Evolutionary conservation across 192 early-diverging fungal genomes (phyloP), one percentile per base, ranked within the genome.

Genomic region (Coemansia sp.): DNA sequence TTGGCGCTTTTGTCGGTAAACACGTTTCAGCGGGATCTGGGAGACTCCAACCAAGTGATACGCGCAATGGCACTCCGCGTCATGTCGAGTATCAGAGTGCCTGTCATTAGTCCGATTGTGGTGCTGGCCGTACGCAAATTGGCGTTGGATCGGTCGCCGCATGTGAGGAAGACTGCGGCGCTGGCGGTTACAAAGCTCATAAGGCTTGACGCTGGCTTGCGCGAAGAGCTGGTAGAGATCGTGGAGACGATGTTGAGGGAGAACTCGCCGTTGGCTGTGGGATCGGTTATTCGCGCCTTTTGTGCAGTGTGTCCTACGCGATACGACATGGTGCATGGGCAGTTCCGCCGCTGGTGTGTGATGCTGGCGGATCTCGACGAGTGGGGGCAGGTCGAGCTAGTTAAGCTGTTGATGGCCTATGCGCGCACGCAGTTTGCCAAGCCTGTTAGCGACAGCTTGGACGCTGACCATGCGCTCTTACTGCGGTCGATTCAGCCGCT

Each of bases 21-120:
- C 74, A 98, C 97, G 0, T 98, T 99, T 72, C 98, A 99, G 85
- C 94, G 93, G 70, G 98, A 99, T 75, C 79, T 98, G 29, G 87
- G 91, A 5, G 98, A 99, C 70, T 85, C 87, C 70, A 98, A 96
- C 84, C 94, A 93, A 51, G 88, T 95, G 42, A 97, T 99, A 59
- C 86, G 98, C 33, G 95, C 94, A 3, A 96, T 98, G 93, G 95
- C 98, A 0, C 80, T 99, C 65, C 88, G 96, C 34, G 98, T 97
- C 16, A 92, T 99, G 93, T 94, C 92, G 31, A 93, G 95, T 60
- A 98, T 98, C 70, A 88, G 93, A 54, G 95, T 98, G 27, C 94
- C 90, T 7, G 89, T 96, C 12, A 98, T 98, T 72, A 91, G 92
- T 44, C 91, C 96, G 36, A 93, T 99, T 78, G 94, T 96, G 7